These are phyloP conservation scores for Penicillium pancosmium DNA, from an alignment of 495 filamentous ascomycete genomes.

Conservation along the genomic window DNA sequence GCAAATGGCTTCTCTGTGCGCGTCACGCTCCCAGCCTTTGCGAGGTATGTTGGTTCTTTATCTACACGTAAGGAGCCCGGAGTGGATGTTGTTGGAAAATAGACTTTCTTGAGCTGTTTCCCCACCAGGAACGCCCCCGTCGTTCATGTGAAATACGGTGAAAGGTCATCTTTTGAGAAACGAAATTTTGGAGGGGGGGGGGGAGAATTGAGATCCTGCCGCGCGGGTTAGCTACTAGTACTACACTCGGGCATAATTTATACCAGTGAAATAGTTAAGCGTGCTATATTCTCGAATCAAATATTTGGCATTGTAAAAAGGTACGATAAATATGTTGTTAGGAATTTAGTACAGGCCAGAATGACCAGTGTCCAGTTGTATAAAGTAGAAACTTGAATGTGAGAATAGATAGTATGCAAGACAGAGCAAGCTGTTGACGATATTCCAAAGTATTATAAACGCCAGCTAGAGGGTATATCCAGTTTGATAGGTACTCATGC, in stretches of 20 bases:
- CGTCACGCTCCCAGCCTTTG: background rate
- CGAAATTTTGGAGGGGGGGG: background rate
- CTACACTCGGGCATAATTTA: too few species aligned
- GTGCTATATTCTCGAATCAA: too few species aligned
- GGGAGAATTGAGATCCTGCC: too few species aligned
- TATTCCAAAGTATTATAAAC: background rate
- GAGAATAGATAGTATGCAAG: background rate
- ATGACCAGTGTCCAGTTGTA: background rate
- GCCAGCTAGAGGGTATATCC: background rate
- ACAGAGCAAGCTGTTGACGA: background rate
- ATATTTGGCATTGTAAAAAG: too few species aligned
- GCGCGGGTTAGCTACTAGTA: too few species aligned
- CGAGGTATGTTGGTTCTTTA: conserved; percentile 1
- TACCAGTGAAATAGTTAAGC: too few species aligned
- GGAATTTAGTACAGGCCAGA: background rate
- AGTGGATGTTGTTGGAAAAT: background rate
- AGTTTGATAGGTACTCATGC: background rate
- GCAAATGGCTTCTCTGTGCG: background rate
- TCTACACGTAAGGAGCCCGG: background rate
- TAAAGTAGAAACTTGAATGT: background rate
- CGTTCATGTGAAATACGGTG: background rate
- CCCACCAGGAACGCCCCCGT: background rate
- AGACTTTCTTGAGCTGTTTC: background rate
- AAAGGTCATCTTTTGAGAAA: background rate
- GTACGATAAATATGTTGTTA: background rate